Percentiles rank a stretch among this genome's conserved stretches.
Conservation (phyloP, 2,329 filamentous ascomycete species). For the Clonostachys rhizophaga region DNA sequence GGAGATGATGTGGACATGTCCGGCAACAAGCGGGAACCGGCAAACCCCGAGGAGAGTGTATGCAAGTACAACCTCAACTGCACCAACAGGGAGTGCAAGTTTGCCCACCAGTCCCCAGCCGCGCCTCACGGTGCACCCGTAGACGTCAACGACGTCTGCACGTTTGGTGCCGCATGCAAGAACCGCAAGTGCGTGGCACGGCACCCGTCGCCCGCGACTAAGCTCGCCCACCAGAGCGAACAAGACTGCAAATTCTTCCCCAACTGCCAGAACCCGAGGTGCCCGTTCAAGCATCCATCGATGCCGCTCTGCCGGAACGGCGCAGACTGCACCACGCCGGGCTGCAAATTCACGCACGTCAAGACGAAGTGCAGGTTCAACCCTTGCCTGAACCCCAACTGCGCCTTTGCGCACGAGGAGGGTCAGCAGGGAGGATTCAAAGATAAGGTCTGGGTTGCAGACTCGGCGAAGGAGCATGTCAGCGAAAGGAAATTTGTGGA, state of each 20-base stretch:
- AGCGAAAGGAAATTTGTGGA: slow-evolving; percentile 87
- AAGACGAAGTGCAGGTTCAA: slow-evolving; percentile 84
- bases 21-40: slow-evolving; percentile 45
- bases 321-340: slow-evolving; percentile 73
- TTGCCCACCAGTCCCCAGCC: slow-evolving; percentile 89
- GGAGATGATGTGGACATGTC: slow-evolving; percentile 62
- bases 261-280: slow-evolving; percentile 83
- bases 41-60: slow-evolving; percentile 59
- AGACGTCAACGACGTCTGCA: slow-evolving; percentile 76
- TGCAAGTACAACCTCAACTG: slow-evolving; percentile 91
- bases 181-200: slow-evolving; percentile 90
- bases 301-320: slow-evolving; percentile 90
- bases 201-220: slow-evolving; percentile 86
- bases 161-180: slow-evolving; percentile 87
- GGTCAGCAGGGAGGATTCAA: slow-evolving; percentile 82
- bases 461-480: slow-evolving; percentile 57
- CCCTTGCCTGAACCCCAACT: slow-evolving; percentile 85
- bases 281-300: slow-evolving; percentile 82
- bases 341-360: slow-evolving; percentile 88
- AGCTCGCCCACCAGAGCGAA: slow-evolving; percentile 72
- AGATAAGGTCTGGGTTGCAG: slow-evolving; percentile 87
- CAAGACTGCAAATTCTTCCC: slow-evolving; percentile 89
- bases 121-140: slow-evolving; percentile 73
- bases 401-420: slow-evolving; percentile 84
- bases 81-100: slow-evolving; percentile 85